These are phyloP conservation scores for Gnetum montanum DNA, from an alignment of 75 land plant genomes.

Conservation along the genomic window DNA sequence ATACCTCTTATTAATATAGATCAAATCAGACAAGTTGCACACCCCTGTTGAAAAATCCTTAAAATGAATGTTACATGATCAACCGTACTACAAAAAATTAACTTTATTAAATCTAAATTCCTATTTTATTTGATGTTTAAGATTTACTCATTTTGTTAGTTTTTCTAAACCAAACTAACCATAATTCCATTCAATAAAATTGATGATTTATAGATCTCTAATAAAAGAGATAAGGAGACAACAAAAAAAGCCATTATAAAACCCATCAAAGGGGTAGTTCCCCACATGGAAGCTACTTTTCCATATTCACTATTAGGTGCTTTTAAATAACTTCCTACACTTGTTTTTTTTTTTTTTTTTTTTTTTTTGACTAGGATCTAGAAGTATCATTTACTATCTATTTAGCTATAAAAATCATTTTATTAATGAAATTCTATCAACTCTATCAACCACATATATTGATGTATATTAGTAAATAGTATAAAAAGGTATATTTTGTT, in stretches of 20 bases:
- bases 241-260: slow-evolving; percentile 8
- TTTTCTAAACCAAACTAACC: background rate
- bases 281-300: slow-evolving; percentile 4
- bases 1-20: too few relatives aligned
- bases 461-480: too few relatives aligned
- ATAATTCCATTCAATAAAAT: slow-evolving; percentile 9
- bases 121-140: background rate
- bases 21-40: background rate
- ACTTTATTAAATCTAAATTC: background rate
- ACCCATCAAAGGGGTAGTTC: slow-evolving; percentile 9
- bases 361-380: background rate
- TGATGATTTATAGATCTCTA: slow-evolving; percentile 17
- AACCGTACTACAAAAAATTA: background rate
- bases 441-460: background rate
- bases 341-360: background rate
- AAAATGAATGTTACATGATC: background rate
- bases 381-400: background rate
- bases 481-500: background rate
- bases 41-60: background rate
- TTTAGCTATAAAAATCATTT: background rate
- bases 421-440: background rate
- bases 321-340: background rate
- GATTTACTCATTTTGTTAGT: background rate
- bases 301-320: slow-evolving; percentile 7
- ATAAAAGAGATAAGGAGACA: slow-evolving; percentile 12